A percentile compares a stretch with the other conserved stretches of the same genome.
Conservation (phyloP, 768 basidiomycete genomes). For the Rhizopogon vulgaris region DNA sequence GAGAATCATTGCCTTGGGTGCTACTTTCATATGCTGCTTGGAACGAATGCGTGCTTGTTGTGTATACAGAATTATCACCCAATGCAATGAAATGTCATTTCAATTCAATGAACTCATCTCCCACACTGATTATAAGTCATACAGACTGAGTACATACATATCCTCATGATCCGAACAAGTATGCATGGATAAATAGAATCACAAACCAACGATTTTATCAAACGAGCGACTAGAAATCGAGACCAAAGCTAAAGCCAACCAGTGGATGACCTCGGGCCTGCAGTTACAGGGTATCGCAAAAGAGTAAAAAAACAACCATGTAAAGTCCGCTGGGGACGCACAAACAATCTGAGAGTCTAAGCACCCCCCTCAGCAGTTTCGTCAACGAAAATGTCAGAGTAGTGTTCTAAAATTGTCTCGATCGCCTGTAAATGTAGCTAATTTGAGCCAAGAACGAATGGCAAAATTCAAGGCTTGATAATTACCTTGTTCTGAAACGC, state of each 20-base stretch:
- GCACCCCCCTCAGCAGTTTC: constrained; percentile 52
- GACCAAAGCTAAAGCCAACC: not conserved
- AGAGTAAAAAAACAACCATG: constrained; percentile 13
- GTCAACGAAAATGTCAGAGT: constrained; percentile 94
- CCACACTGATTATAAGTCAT: not conserved
- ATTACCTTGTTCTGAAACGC: constrained; percentile 66
- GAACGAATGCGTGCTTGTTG: too few species aligned
- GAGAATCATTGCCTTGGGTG: too few species aligned
- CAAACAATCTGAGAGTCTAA: constrained; percentile 7
- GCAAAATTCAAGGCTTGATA: not conserved
- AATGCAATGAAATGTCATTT: not conserved
- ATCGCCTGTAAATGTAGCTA: constrained; percentile 54
- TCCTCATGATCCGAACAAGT: constrained; percentile 9
- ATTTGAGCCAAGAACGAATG: not conserved
- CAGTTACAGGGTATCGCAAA: constrained; percentile 20
- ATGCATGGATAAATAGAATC: constrained; percentile 15
- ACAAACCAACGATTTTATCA: constrained; percentile 2
- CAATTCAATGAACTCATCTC: not conserved
- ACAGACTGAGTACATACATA: constrained; percentile 15
- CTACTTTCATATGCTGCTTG: too few species aligned
- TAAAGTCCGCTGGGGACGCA: constrained; percentile 1
- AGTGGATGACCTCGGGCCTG: not conserved
- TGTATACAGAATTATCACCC: too few species aligned
- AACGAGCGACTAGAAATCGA: constrained; percentile 1
- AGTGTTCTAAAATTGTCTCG: constrained; percentile 92